Conservation (phyloP, 495 filamentous ascomycete genomes). For the Neohortaea acidophila region DNA sequence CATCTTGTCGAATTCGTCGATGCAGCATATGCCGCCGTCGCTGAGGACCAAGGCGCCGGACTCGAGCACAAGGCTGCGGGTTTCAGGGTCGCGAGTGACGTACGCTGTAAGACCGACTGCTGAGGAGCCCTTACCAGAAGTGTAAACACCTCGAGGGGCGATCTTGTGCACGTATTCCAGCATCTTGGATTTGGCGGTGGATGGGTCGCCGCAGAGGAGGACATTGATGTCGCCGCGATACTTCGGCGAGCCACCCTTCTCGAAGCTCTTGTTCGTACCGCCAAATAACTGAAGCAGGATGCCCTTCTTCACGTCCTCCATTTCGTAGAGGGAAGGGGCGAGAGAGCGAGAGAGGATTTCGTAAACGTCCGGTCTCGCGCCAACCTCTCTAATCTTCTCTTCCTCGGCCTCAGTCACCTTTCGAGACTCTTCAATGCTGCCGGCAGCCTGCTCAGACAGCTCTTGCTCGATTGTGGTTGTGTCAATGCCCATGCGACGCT, state of each 20-base stretch:
- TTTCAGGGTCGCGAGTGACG: slow-evolving; percentile 87
- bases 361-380: slow-evolving; percentile 74
- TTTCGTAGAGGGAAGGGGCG: slow-evolving; percentile 90
- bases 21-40: slow-evolving; percentile 94
- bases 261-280: slow-evolving; percentile 95
- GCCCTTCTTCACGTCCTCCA: slow-evolving; percentile 98
- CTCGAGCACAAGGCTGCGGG: slow-evolving; percentile 86
- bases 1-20: slow-evolving; percentile 99
- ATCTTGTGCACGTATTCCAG: slow-evolving; percentile 94
- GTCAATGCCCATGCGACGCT: slow-evolving; percentile 82
- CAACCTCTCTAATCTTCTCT: slow-evolving; percentile 70
- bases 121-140: slow-evolving; percentile 90
- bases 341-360: slow-evolving; percentile 83
- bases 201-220: slow-evolving; percentile 89
- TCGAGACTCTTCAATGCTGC: slow-evolving; percentile 62
- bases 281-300: slow-evolving; percentile 93
- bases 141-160: slow-evolving; percentile 91
- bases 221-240: slow-evolving; percentile 97
- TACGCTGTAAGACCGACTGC: slow-evolving; percentile 98
- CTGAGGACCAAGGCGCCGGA: slow-evolving; percentile 90
- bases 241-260: slow-evolving; percentile 86
- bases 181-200: slow-evolving; percentile 88
- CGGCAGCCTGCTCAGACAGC: slow-evolving; percentile 56
- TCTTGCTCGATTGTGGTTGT: slow-evolving; percentile 78
- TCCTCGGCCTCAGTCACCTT: slow-evolving; percentile 85